Evolutionary conservation across 768 basidiomycete species (phyloP).

Genomic region (Termitomyces sp.): DNA sequence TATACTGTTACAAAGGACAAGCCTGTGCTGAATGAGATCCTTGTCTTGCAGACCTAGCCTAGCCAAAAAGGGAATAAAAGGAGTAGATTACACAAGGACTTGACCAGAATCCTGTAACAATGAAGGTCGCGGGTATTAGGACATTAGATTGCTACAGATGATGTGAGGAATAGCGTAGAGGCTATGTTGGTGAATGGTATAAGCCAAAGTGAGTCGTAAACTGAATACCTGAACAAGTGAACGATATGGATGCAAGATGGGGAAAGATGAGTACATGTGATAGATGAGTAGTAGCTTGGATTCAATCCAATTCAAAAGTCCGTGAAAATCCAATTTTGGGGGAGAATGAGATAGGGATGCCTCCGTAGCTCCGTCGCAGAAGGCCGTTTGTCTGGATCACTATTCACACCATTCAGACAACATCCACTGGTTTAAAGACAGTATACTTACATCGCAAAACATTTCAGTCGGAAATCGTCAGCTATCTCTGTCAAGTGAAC

Average conservation of each 20-base stretch:
- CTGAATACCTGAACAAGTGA: slow-evolving; percentile 13
- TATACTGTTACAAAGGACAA: background rate
- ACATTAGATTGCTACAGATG: slow-evolving; percentile 37
- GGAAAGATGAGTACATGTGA: slow-evolving; percentile 19
- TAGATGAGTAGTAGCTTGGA: slow-evolving; percentile 20
- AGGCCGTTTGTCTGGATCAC: slow-evolving; percentile 82
- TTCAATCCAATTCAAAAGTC: slow-evolving; percentile 45
- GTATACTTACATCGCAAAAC: slow-evolving; percentile 77
- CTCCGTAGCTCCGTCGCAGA: slow-evolving; percentile 70
- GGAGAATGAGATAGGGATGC: slow-evolving; percentile 73
- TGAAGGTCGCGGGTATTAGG: slow-evolving; percentile 27
- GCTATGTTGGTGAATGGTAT: slow-evolving; percentile 24
- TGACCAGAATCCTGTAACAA: slow-evolving; percentile 8
- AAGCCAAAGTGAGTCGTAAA: slow-evolving; percentile 14
- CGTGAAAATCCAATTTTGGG: slow-evolving; percentile 70
- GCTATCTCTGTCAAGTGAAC: slow-evolving; percentile 71
- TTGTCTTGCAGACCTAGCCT: background rate
- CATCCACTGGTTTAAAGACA: background rate
- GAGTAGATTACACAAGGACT: slow-evolving; percentile 8
- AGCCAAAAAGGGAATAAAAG: background rate
- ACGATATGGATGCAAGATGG: slow-evolving; percentile 14
- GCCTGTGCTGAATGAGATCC: background rate
- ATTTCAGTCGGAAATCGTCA: slow-evolving; percentile 80
- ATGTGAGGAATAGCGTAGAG: slow-evolving; percentile 27
- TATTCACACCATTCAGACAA: slow-evolving; percentile 21